phyloP scores from a whole-genome alignment of 208 protist genomes.

The Leptomonas pyrrhocoris region DNA sequence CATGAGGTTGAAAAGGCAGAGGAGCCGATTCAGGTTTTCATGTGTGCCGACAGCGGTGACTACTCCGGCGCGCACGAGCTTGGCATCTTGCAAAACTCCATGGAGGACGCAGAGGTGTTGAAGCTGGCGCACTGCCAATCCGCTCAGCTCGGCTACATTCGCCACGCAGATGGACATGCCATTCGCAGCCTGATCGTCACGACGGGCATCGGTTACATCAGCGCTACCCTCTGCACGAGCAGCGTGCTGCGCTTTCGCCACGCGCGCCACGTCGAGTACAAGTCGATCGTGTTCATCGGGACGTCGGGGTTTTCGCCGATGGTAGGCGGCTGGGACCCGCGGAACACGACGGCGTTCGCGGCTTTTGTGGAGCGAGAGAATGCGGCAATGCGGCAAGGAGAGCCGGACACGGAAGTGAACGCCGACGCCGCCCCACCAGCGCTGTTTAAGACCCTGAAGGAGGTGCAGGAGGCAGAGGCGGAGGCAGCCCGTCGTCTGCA shows the following conservation, averaged over 20 bases:
- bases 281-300: slow-evolving; percentile 54
- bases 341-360: slow-evolving; percentile 39
- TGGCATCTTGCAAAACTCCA: slow-evolving; percentile 34
- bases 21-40: slow-evolving; percentile 31
- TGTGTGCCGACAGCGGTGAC: slow-evolving; percentile 51
- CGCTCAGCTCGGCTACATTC: slow-evolving; percentile 46
- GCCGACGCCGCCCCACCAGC: slow-evolving; percentile 2
- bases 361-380: slow-evolving; percentile 7
- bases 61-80: slow-evolving; percentile 51
- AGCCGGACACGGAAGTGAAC: neutral
- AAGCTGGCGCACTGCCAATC: slow-evolving; percentile 46
- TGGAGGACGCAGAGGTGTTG: slow-evolving; percentile 34
- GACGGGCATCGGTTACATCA: slow-evolving; percentile 63
- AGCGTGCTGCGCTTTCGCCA: slow-evolving; percentile 35
- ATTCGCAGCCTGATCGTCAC: slow-evolving; percentile 44
- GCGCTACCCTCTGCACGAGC: slow-evolving; percentile 48
- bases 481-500: slow-evolving; percentile 6
- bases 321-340: slow-evolving; percentile 58
- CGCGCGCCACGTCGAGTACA: slow-evolving; percentile 27
- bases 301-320: slow-evolving; percentile 70
- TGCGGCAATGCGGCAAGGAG: slow-evolving; percentile 18
- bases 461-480: slow-evolving; percentile 21
- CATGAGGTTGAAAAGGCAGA: neutral
- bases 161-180: slow-evolving; percentile 35
- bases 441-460: slow-evolving; percentile 23